Evolutionary conservation across 2,329 filamentous ascomycete species (phyloP).

Genomic region (Periglandula ipomoeae): DNA sequence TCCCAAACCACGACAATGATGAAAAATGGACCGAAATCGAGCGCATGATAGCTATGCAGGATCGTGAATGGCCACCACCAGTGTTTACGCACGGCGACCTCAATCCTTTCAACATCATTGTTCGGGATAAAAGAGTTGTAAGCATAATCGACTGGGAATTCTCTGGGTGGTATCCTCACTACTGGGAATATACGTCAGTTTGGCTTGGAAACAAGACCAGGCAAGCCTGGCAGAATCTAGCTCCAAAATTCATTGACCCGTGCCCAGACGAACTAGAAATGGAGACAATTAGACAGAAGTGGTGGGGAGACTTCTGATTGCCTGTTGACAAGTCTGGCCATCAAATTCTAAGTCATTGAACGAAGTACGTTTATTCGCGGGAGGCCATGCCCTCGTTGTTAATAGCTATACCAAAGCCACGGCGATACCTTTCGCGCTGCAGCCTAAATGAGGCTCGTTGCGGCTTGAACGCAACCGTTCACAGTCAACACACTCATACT

Average conservation of each 20-base stretch:
- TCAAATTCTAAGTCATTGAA: slow-evolving; percentile 8
- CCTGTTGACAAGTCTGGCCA: background rate
- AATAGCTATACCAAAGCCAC: too few species aligned
- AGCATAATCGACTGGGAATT: slow-evolving; percentile 32
- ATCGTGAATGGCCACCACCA: slow-evolving; percentile 23
- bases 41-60: slow-evolving; percentile 26
- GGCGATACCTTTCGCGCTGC: background rate
- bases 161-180: slow-evolving; percentile 23
- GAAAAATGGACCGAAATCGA: slow-evolving; percentile 19
- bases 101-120: slow-evolving; percentile 33
- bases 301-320: slow-evolving; percentile 19
- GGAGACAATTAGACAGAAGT: slow-evolving; percentile 29
- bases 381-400: too few species aligned
- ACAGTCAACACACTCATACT: too few species aligned
- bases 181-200: slow-evolving; percentile 25
- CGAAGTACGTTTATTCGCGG: too few species aligned
- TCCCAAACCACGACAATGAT: slow-evolving; percentile 4
- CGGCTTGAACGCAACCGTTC: too few species aligned
- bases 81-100: slow-evolving; percentile 40
- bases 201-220: slow-evolving; percentile 12
- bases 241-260: slow-evolving; percentile 27
- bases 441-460: background rate
- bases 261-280: slow-evolving; percentile 28
- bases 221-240: slow-evolving; percentile 27
- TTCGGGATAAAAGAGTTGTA: slow-evolving; percentile 29